phyloP scores from a whole-genome alignment of 164 flowering plant genomes.

The Vitis rupestris region DNA sequence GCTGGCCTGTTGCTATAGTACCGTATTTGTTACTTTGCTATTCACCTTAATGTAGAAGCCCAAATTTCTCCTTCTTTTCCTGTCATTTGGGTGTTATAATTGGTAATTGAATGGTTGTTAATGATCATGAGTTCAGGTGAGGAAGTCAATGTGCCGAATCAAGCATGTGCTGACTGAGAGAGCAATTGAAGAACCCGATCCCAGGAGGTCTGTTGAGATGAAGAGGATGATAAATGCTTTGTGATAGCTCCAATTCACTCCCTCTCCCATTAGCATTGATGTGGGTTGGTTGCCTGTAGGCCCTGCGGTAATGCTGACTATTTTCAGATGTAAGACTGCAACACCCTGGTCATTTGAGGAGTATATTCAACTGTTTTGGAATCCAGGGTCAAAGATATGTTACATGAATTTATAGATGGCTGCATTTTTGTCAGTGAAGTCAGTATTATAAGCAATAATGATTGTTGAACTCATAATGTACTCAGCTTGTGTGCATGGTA shows the following conservation, averaged over 20 bases:
- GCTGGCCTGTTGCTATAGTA: no score
- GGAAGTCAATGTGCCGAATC: constrained; percentile 95
- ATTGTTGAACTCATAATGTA: background rate
- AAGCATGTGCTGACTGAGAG: constrained; percentile 97
- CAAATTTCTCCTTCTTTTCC: background rate
- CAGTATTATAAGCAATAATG: background rate
- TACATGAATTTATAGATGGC: background rate
- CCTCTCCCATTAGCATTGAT: background rate
- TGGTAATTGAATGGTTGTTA: background rate
- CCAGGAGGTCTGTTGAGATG: constrained; percentile 94
- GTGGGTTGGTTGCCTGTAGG: constrained; percentile 1
- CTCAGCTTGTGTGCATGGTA: background rate
- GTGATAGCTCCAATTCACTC: constrained; percentile 28
- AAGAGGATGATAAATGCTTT: constrained; percentile 87
- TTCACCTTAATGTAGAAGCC: background rate
- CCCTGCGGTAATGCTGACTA: background rate
- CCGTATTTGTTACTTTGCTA: background rate
- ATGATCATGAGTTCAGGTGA: constrained; percentile 54
- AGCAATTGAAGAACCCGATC: constrained; percentile 90
- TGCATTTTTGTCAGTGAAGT: background rate
- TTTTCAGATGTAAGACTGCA: background rate
- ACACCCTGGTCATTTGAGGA: background rate
- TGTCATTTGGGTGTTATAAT: background rate
- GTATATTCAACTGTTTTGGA: background rate
- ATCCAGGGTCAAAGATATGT: background rate